Evolutionary conservation across 2,329 filamentous ascomycete genomes (phyloP).

Genomic region (Fusarium nelsonii): DNA sequence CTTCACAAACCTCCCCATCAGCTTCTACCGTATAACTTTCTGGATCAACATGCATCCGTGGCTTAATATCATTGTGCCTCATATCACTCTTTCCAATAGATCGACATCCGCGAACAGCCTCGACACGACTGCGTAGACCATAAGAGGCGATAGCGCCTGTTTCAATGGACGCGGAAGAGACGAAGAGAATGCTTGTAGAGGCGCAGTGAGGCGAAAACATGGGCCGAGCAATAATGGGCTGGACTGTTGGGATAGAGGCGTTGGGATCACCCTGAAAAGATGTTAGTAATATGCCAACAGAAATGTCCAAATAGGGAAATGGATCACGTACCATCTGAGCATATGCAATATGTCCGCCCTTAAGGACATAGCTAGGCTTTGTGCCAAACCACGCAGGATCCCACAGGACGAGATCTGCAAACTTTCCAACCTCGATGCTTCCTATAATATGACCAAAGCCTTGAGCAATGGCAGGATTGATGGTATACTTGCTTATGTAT

Average conservation of each 20-base stretch:
- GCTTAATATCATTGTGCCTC: constrained; percentile 87
- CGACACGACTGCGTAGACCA: constrained; percentile 81
- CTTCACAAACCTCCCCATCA: constrained; percentile 79
- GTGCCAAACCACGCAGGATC: constrained; percentile 86
- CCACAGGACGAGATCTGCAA: constrained; percentile 92
- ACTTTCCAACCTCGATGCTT: constrained; percentile 87
- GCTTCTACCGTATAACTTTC: constrained; percentile 91
- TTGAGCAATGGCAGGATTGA: constrained; percentile 92
- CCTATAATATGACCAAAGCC: constrained; percentile 90
- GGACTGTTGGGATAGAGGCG: constrained; percentile 86
- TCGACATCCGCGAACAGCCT: constrained; percentile 82
- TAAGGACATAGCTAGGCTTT: constrained; percentile 84
- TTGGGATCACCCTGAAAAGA: constrained; percentile 77
- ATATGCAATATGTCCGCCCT: constrained; percentile 87
- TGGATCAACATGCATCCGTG: constrained; percentile 90
- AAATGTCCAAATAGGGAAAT: neutral
- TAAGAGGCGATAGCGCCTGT: constrained; percentile 78
- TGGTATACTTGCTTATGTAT: constrained; percentile 95
- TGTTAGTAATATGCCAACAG: constrained; percentile 5
- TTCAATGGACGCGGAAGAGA: constrained; percentile 78
- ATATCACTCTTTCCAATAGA: constrained; percentile 85
- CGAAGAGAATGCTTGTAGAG: constrained; percentile 81
- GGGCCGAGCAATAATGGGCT: constrained; percentile 84
- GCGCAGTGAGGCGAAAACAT: constrained; percentile 87
- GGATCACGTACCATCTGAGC: constrained; percentile 78